Evolutionary conservation across 768 basidiomycete genomes (phyloP).

Genomic region (Leucocoprinus leucothites): DNA sequence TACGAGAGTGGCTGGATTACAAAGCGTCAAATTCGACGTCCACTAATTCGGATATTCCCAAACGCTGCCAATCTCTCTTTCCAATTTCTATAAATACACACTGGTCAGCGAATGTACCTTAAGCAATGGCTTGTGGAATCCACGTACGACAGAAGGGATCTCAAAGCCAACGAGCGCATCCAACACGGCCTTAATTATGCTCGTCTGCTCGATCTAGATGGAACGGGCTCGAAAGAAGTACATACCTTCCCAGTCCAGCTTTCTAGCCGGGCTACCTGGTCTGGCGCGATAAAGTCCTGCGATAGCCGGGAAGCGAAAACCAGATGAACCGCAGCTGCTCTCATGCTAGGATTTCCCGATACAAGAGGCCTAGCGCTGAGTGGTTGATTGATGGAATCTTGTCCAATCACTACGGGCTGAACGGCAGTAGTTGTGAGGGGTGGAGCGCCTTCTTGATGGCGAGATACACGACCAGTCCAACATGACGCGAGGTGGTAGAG

Average conservation of each 20-base stretch:
- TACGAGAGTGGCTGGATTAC: too few species aligned
- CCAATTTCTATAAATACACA: conserved; percentile 39
- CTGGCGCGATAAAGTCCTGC: conserved; percentile 72
- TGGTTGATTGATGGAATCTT: conserved; percentile 20
- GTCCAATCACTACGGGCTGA: conserved; percentile 30
- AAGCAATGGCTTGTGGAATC: conserved; percentile 11
- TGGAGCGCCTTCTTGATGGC: conserved; percentile 24
- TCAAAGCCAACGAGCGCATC: conserved; percentile 49
- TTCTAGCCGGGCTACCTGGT: conserved; percentile 57
- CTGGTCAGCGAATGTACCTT: conserved; percentile 17
- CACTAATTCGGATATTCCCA: conserved; percentile 38
- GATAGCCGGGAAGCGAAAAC: conserved; percentile 76
- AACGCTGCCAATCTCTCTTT: conserved; percentile 52
- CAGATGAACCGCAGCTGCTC: conserved; percentile 80
- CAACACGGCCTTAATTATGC: conserved; percentile 49
- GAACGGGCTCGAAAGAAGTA: conserved; percentile 2
- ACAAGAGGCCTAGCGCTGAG: conserved; percentile 19
- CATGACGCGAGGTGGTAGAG: conserved; percentile 74
- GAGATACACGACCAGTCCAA: conserved; percentile 43
- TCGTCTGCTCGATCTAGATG: conserved; percentile 6
- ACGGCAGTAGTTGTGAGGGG: conserved; percentile 46
- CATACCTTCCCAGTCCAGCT: conserved; percentile 52
- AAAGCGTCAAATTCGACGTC: too few species aligned
- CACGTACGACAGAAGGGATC: conserved; percentile 50
- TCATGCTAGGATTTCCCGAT: conserved; percentile 38